Evolutionary conservation across 306 rosid genomes (phyloP), one percentile per base, ranked within the genome.

Genomic region (Arachis hypogaea): DNA sequence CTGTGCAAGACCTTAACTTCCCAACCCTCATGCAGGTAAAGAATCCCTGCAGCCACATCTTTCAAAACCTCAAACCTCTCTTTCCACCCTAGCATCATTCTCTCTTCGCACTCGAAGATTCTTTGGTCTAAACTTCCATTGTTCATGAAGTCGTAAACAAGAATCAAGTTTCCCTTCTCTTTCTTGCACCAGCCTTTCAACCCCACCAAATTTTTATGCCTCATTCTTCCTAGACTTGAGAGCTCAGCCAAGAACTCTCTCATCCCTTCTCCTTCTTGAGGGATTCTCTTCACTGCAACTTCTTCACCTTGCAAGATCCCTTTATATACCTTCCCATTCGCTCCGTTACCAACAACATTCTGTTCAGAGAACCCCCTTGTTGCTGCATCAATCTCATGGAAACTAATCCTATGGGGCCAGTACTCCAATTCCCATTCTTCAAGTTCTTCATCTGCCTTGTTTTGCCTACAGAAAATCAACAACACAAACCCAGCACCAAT

Each of bases 151-250:
- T 91, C 95, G 55, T 88, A 91, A 47, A 87, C 83, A 73, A 88
- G 63, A 63, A 88, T 78, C 50, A 91, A 80, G 63, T 67, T 85
- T 62, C 84, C 82, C 36, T 62, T 85, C 36, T 86, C 90, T 50
- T 74, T 80, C 62, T 81, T 91, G 73, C 92, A 91, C 97, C 97
- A 91, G n/a, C 95, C 97, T 79, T 79, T 82, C 11, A 87, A 52
- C 14, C 85, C 81, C 11, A 88, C 92, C 43, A 88, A 80, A 28
- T 88, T 88, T 74, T 83, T 84, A 49, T 91, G 95, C 68, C 82
- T 82, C 77, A 91, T 64, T 80, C 92, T 88, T 22, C 95, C 92
- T 9, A 91, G 30, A 77, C 89, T 88, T 59, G 91, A 84, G 70
- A 91, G 75, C 82, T 91, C 92, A 1, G 91, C 90, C 60, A 91